Percentiles rank a stretch among this genome's conserved stretches.
These are phyloP conservation scores for Angomonas desouzai DNA, from an alignment of 208 protist species.

Conservation along the genomic window DNA sequence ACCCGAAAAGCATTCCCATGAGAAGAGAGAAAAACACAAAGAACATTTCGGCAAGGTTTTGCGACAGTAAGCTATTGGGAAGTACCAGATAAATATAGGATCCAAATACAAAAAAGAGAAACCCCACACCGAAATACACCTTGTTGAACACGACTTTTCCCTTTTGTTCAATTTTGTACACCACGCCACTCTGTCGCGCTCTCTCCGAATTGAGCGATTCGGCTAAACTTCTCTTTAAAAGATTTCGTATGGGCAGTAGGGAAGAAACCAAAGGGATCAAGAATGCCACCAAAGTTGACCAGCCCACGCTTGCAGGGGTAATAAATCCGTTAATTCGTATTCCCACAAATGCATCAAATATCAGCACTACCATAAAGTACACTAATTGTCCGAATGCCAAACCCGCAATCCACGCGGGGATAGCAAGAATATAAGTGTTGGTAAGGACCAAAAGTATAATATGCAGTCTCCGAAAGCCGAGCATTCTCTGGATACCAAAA, in stretches of 20 bases:
- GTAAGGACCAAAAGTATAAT: conserved; percentile 54
- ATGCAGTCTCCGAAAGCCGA: conserved; percentile 61
- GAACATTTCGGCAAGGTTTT: conserved; percentile 86
- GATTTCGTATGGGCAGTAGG: conserved; percentile 79
- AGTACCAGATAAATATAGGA: conserved; percentile 91
- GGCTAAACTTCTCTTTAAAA: conserved; percentile 67
- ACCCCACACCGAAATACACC: conserved; percentile 43
- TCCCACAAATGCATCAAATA: conserved; percentile 30
- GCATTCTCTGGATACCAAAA: conserved; percentile 91
- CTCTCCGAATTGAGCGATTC: conserved; percentile 82
- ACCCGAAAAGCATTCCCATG: conserved; percentile 85
- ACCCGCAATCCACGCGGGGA: conserved; percentile 82
- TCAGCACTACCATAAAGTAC: conserved; percentile 31
- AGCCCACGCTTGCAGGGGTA: conserved; percentile 33
- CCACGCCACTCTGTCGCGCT: conserved; percentile 33
- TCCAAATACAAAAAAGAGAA: conserved; percentile 49
- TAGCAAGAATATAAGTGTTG: conserved; percentile 60
- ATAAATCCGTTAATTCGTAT: conserved; percentile 33
- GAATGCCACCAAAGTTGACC: conserved; percentile 71
- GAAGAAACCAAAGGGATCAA: conserved; percentile 77
- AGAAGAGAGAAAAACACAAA: conserved; percentile 92
- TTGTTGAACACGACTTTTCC: conserved; percentile 15
- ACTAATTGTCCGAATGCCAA: conserved; percentile 57
- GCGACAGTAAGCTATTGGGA: conserved; percentile 78
- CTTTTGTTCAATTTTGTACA: conserved; percentile 62